A percentile compares a stretch with the other conserved stretches of the same genome.
phyloP scores from a whole-genome alignment of 805 yeast genomes.

The Lipomyces oligophaga region DNA sequence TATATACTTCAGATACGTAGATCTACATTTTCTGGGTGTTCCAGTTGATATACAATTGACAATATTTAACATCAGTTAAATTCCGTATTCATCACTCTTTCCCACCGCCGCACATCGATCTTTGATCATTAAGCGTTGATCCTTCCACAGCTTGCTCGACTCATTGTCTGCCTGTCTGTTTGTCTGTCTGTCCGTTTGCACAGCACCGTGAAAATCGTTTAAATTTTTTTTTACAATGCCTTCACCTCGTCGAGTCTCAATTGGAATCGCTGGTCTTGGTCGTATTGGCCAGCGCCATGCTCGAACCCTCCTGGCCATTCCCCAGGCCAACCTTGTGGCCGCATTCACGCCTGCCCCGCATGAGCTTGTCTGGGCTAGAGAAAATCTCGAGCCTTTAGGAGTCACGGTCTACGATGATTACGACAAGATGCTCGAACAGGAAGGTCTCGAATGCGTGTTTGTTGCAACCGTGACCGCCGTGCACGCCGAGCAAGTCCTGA shows the following conservation, averaged over 20 bases:
- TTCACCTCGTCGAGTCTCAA: too few species aligned
- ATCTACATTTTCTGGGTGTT: too few species aligned
- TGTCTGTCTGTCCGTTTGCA: not conserved
- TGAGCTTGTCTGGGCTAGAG: conserved; percentile 25
- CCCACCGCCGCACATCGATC: too few species aligned
- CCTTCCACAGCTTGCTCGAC: too few species aligned
- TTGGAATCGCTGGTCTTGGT: conserved; percentile 27
- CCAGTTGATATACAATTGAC: too few species aligned
- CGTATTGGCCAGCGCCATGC: conserved; percentile 25
- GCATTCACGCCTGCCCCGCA: conserved; percentile 25
- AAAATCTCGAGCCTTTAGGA: conserved; percentile 19
- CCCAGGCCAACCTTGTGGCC: conserved; percentile 28
- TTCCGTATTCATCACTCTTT: too few species aligned
- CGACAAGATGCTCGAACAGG: conserved; percentile 17
- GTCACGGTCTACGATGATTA: conserved; percentile 19
- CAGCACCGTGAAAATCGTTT: not conserved
- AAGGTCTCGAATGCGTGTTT: conserved; percentile 15
- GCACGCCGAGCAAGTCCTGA: conserved; percentile 23
- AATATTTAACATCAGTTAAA: too few species aligned
- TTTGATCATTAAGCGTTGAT: too few species aligned
- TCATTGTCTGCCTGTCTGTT: too few species aligned
- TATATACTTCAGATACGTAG: too few species aligned
- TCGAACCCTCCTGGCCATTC: conserved; percentile 5
- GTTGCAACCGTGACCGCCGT: conserved; percentile 22
- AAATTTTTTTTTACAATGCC: too few species aligned